These are phyloP conservation scores for Pichia deserticola DNA, from an alignment of 805 yeast genomes.

Conservation along the genomic window DNA sequence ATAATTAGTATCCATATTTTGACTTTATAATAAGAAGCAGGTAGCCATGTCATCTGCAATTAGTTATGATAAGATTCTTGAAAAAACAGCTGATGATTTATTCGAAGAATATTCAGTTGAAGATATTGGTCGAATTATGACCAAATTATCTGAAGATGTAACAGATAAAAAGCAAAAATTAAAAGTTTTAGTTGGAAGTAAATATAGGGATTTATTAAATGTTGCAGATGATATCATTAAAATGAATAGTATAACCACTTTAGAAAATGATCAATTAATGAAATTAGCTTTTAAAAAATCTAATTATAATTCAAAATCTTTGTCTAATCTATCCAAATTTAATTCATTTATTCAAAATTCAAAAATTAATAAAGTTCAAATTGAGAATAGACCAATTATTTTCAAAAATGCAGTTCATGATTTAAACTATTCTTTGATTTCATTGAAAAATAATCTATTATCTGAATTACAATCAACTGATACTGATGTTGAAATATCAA, in stretches of 20 bases:
- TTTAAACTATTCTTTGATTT: slow-evolving; percentile 16
- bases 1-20: too few relatives aligned
- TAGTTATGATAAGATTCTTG: slow-evolving; percentile 1
- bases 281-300: slow-evolving; percentile 25
- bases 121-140: slow-evolving; percentile 21
- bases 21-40: too few relatives aligned
- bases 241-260: slow-evolving; percentile 24
- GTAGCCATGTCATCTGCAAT: neutral
- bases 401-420: slow-evolving; percentile 23
- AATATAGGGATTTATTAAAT: slow-evolving; percentile 29
- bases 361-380: slow-evolving; percentile 9
- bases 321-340: slow-evolving; percentile 18
- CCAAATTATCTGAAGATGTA: slow-evolving; percentile 17
- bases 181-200: slow-evolving; percentile 27
- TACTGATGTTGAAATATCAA: neutral
- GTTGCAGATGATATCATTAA: slow-evolving; percentile 32
- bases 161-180: slow-evolving; percentile 19
- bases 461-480: neutral
- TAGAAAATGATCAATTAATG: slow-evolving; percentile 22
- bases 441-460: slow-evolving; percentile 7
- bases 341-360: slow-evolving; percentile 6
- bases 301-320: slow-evolving; percentile 18
- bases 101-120: slow-evolving; percentile 24
- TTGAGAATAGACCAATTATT: slow-evolving; percentile 14
- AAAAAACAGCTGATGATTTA: slow-evolving; percentile 18